These are phyloP conservation scores for Arthroderma uncinatum DNA, from an alignment of 2,329 filamentous ascomycete species.

Conservation along the genomic window DNA sequence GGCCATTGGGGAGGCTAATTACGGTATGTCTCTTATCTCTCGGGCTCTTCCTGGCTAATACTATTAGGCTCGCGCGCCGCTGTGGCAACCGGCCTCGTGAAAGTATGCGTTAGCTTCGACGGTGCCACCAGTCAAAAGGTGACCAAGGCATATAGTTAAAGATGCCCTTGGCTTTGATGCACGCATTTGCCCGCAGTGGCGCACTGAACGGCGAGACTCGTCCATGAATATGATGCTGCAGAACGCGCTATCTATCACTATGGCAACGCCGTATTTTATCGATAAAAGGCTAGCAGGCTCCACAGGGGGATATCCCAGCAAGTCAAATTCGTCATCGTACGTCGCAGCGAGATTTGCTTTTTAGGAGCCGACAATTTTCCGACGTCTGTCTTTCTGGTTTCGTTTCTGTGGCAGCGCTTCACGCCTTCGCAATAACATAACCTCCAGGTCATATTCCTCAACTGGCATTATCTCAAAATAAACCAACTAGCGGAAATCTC, in stretches of 20 bases:
- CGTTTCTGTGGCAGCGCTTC: neutral
- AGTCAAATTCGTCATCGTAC: constrained; percentile 1
- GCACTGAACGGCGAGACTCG: neutral
- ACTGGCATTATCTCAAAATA: neutral
- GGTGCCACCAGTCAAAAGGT: neutral
- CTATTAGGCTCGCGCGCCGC: neutral
- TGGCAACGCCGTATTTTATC: neutral
- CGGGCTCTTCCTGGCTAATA: neutral
- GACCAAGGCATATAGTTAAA: too few relatives aligned
- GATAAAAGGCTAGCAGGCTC: neutral
- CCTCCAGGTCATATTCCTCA: neutral
- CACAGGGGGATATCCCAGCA: neutral
- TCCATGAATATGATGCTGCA: neutral
- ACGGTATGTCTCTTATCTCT: too few relatives aligned
- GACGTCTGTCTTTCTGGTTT: neutral
- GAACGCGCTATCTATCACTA: neutral
- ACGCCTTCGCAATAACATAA: neutral
- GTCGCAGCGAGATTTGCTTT: constrained; percentile 1
- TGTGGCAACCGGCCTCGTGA: neutral
- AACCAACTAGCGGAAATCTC: neutral
- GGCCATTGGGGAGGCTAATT: too few relatives aligned
- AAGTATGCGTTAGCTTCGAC: neutral
- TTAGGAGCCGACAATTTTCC: neutral
- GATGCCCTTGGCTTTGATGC: neutral
- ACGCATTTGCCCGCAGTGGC: neutral